Evolutionary conservation across 331 rosid species (phyloP).

Genomic region (Pyracantha coccinea): DNA sequence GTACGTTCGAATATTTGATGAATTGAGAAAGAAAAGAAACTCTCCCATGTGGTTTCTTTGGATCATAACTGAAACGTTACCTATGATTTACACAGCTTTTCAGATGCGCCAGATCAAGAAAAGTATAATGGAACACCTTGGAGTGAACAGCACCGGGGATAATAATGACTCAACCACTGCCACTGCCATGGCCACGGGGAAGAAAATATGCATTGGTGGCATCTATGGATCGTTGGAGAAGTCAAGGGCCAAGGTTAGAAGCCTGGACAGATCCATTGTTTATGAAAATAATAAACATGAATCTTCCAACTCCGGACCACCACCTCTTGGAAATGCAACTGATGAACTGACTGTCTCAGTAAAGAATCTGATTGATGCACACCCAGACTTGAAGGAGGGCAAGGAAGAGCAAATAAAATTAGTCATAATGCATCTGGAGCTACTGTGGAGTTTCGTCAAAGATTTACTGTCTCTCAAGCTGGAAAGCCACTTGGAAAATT

Average conservation of each 20-base stretch:
- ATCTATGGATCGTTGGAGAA: neutral
- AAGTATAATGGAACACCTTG: neutral
- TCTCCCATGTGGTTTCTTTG: neutral
- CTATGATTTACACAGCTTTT: no score
- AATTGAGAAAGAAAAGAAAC: neutral
- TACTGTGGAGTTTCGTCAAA: neutral
- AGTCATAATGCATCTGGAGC: neutral
- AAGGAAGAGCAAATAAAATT: neutral
- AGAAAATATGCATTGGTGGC: neutral
- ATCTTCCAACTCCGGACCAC: neutral
- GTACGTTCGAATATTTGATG: neutral
- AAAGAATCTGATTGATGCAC: neutral
- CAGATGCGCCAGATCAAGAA: no score
- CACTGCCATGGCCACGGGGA: neutral
- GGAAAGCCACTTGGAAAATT: neutral
- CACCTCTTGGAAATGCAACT: neutral
- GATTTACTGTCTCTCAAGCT: neutral
- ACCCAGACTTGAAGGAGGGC: neutral
- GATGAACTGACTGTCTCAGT: neutral
- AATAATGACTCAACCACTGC: no score
- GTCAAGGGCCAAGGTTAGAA: conserved; percentile 4
- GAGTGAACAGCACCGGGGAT: neutral
- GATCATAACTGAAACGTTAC: no score
- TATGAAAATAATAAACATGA: no score
- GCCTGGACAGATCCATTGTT: neutral